Base-by-base conservation (phyloP, 805 yeast species). In the Kurtzmaniella fragi region DNA sequence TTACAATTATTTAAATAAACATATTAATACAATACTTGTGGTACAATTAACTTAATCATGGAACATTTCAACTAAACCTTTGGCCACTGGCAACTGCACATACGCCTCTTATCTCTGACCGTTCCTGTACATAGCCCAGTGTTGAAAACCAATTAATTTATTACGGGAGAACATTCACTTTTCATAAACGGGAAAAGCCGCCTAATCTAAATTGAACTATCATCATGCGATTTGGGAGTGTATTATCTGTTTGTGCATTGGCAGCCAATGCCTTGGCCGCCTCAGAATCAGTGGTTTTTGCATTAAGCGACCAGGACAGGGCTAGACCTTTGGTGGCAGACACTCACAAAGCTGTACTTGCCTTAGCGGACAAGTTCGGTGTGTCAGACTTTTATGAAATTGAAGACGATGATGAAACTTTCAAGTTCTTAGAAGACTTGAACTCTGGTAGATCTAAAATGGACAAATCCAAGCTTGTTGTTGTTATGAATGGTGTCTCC, bases 331-430 rank as follows among this genome's bases (percentile, higher is more conserved):
- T 36, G 8, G 28, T 32, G 14, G 39, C 38, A 14, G 32, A 28
- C 28, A 36, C 17, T 14, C 15, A 52, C 17, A 67, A 66, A 36
- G 69, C 75, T 2, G 52, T 63, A 26, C 51, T 65, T 40, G 71
- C 68, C 48, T 62, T 75, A 44, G 71, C 76, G 29, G 77, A 73
- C 46, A 64, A 61, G 40, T 61, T 71, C 38, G 74, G 62, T 16
- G 60, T 68, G 17, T 61, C 71, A 16, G 62, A 59, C 16, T 53
- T 54, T 42, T 66, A 62, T 45, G 49, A 55, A 26, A 41, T 72
- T 31, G 64, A 62, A 16, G 48, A 54, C n/a, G 45, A 52, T 23
- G 45, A 50, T 1, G 42, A 46, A 23, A 38, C 47, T 15, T 46
- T 59, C 32, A 54, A 60, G 13, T 57, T 62, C 38, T 42, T 62